These are phyloP conservation scores for Eucalyptus sp. DNA, from an alignment of 345 rosid genomes.

Conservation along the genomic window DNA sequence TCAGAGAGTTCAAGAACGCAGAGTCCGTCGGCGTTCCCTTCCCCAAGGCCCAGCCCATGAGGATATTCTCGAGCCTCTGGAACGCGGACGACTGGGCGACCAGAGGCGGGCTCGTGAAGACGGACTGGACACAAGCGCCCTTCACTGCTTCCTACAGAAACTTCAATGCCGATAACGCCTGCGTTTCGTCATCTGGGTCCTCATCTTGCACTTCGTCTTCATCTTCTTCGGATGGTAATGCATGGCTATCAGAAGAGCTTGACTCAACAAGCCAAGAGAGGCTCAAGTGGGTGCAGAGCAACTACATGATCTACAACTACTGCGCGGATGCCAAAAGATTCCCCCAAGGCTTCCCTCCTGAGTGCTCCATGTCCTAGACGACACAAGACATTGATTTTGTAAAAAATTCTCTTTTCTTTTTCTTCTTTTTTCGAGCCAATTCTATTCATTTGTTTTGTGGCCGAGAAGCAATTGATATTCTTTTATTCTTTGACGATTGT, in stretches of 20 bases:
- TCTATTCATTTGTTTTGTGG: background rate
- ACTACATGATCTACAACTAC: conserved; percentile 43
- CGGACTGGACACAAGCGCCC: conserved; percentile 50
- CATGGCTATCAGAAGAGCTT: conserved; percentile 26
- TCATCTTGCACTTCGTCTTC: conserved; percentile 9
- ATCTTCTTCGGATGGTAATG: background rate
- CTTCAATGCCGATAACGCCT: conserved; percentile 22
- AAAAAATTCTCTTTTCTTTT: background rate
- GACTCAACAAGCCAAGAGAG: conserved; percentile 11
- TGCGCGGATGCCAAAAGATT: conserved; percentile 40
- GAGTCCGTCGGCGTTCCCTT: conserved; percentile 29
- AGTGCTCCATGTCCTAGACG: conserved; percentile 13
- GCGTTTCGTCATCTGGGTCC: conserved; percentile 25
- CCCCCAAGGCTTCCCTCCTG: conserved; percentile 41
- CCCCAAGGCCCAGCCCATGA: conserved; percentile 42
- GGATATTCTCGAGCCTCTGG: conserved; percentile 52
- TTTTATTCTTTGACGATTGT: too few species aligned
- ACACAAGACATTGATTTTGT: background rate
- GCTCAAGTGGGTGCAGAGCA: conserved; percentile 38
- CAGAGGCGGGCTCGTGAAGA: conserved; percentile 49
- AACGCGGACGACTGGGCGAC: conserved; percentile 61
- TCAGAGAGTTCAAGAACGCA: conserved; percentile 53
- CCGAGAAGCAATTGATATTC: too few species aligned
- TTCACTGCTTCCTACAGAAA: conserved; percentile 46
- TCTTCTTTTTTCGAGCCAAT: background rate